These are phyloP conservation scores for Rhynchospora tenuis DNA, from an alignment of 176 grass and related monocot genomes.

Conservation along the genomic window DNA sequence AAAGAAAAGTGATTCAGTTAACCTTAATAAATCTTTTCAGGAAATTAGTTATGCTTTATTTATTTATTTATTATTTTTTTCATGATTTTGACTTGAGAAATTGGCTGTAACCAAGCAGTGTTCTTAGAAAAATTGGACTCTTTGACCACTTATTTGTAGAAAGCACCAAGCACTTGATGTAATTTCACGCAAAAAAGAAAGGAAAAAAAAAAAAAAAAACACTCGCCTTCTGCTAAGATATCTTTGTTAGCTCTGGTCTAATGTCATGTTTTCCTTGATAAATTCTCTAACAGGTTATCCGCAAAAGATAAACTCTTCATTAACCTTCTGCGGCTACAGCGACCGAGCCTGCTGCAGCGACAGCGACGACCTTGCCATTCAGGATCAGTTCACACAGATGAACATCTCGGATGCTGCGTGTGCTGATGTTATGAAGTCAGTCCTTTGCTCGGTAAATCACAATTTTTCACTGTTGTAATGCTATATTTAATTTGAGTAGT, in stretches of 20 bases:
- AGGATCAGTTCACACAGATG: constrained; percentile 53
- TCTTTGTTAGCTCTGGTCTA: not conserved
- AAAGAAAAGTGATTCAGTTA: not conserved
- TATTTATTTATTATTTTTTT: not conserved
- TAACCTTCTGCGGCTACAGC: constrained; percentile 47
- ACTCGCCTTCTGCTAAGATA: not conserved
- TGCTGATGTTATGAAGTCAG: constrained; percentile 54
- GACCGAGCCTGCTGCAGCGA: constrained; percentile 53
- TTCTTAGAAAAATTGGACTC: not conserved
- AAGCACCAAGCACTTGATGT: not conserved
- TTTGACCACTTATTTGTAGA: not conserved
- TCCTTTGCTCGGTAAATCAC: constrained; percentile 56
- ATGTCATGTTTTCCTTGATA: not conserved
- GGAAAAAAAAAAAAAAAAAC: not conserved
- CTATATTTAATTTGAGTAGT: too few relatives aligned
- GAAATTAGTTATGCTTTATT: not conserved
- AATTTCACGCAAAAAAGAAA: not conserved
- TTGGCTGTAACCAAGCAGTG: not conserved
- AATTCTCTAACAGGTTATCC: constrained; percentile 41
- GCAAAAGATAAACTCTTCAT: constrained; percentile 28
- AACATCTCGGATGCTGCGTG: constrained; percentile 54
- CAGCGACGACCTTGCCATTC: constrained; percentile 41
- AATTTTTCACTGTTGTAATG: not conserved
- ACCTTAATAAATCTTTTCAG: not conserved
- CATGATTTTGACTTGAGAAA: not conserved